These are phyloP conservation scores for Limnomonas spitsbergensis DNA, from an alignment of 139 green algal genomes.

Conservation along the genomic window DNA sequence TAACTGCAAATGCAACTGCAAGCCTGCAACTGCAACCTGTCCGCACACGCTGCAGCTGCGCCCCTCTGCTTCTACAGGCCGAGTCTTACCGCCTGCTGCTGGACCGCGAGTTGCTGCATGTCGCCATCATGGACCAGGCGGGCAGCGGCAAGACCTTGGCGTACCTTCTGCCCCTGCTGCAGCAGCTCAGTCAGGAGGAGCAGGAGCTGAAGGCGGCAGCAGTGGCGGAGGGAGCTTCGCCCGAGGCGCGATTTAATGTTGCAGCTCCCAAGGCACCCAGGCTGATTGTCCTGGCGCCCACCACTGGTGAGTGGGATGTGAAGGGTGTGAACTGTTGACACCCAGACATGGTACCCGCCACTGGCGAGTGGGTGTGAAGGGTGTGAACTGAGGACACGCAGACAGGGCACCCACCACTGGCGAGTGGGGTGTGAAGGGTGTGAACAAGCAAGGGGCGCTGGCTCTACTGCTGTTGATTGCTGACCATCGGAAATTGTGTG, in stretches of 20 bases:
- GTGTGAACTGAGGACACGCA: too few species aligned
- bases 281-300: slow-evolving; percentile 64
- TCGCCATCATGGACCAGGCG: slow-evolving; percentile 62
- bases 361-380: too few species aligned
- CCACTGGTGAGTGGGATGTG: slow-evolving; percentile 30
- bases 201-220: neutral
- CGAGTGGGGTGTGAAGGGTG: too few species aligned
- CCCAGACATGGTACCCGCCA: too few species aligned
- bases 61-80: too few species aligned
- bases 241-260: slow-evolving; percentile 13
- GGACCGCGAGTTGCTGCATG: neutral
- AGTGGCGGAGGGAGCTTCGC: neutral
- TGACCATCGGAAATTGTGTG: too few species aligned
- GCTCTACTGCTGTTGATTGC: too few species aligned
- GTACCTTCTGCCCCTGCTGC: slow-evolving; percentile 80
- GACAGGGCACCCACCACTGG: too few species aligned
- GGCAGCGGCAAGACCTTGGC: slow-evolving; percentile 90
- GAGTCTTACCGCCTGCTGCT: slow-evolving; percentile 20
- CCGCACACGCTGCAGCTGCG: too few species aligned
- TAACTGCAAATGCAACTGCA: too few species aligned
- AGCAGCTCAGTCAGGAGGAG: slow-evolving; percentile 50
- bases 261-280: slow-evolving; percentile 30
- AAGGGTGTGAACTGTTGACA: neutral
- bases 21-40: too few species aligned
- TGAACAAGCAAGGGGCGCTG: too few species aligned